Percentiles rank a stretch among this genome's conserved stretches.
These are phyloP conservation scores for Arachis hypogaea DNA, from an alignment of 306 rosid genomes.

Conservation along the genomic window DNA sequence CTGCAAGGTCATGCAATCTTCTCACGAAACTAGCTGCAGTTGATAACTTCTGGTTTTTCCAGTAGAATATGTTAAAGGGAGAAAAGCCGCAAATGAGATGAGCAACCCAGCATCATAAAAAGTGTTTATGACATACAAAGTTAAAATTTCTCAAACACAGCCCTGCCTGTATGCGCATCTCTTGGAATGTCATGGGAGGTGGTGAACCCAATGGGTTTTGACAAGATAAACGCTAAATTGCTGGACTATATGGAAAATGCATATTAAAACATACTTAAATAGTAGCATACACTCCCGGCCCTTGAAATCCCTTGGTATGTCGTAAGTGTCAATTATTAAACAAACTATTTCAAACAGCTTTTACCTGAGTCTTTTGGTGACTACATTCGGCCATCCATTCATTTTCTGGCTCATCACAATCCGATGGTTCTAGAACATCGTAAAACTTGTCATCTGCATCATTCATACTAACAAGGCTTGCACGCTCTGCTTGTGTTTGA, in stretches of 20 bases:
- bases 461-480: slow-evolving; percentile 54
- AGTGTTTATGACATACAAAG: slow-evolving; percentile 13
- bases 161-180: slow-evolving; percentile 11
- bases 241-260: slow-evolving; percentile 17
- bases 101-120: slow-evolving; percentile 28
- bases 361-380: slow-evolving; percentile 53
- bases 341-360: slow-evolving; percentile 19
- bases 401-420: slow-evolving; percentile 61
- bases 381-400: slow-evolving; percentile 72
- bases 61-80: slow-evolving; percentile 13
- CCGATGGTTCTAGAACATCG: slow-evolving; percentile 84
- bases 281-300: neutral
- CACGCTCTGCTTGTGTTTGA: slow-evolving; percentile 56
- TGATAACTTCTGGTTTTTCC: slow-evolving; percentile 58
- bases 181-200: slow-evolving; percentile 21
- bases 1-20: slow-evolving; percentile 83
- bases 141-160: slow-evolving; percentile 13
- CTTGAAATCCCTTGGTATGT: slow-evolving; percentile 17
- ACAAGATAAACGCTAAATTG: slow-evolving; percentile 31
- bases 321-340: slow-evolving; percentile 13
- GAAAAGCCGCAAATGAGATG: slow-evolving; percentile 15
- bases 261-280: slow-evolving; percentile 5
- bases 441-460: slow-evolving; percentile 80
- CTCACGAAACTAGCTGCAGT: slow-evolving; percentile 81
- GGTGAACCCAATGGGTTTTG: slow-evolving; percentile 27